Evolutionary conservation across 768 basidiomycete genomes (phyloP), one percentile per base, ranked within the genome.

Genomic region (Trametes coccinea): DNA sequence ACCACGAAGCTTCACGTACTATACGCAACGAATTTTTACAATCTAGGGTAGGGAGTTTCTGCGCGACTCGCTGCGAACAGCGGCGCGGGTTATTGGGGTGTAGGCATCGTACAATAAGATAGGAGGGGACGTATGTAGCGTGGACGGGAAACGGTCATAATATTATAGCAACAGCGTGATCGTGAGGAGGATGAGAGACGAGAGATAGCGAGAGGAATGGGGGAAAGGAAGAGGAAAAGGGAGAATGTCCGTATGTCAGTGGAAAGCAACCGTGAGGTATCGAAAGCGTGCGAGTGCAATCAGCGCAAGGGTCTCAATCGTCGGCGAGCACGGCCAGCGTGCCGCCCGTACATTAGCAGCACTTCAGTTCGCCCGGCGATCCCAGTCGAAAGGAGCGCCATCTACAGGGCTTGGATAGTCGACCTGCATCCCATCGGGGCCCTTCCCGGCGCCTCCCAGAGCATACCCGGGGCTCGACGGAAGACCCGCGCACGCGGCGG

Each of bases 351-450:
- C 56, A 33, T 56, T 16, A 43, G 29, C 13, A 10, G 7, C 8
- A n/a, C 29, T 58, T 51, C 43, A 59, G 57, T 59, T 43, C 2
- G 29, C 31, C 41, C 33, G 49, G 5, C 41, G 49, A 27, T 40
- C 46, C 61, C 62, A 56, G 13, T 60, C 59, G 46, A 60, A 63
- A 5, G 55, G 41, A 2, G 56, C 56, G n/a, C 62, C 59, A 59
- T 66, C 65, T 17, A 66, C 56, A 2, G 67, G 67, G 57, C 67
- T 69, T n/a, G 67, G 67, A 47, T 69, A 66, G 56, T 69, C 67
- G 44, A 59, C 51, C 47, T 66, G 57, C 62, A 60, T 61, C 30
- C 37, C 61, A 49, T 56, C 53, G 4, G 9, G 2, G 16, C 53
- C 52, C 41, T 54, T 50, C 7, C 11, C 34, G 11, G 34, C 34